Conservation (phyloP, 2,329 filamentous ascomycete species). For the Thelonectria olida region DNA sequence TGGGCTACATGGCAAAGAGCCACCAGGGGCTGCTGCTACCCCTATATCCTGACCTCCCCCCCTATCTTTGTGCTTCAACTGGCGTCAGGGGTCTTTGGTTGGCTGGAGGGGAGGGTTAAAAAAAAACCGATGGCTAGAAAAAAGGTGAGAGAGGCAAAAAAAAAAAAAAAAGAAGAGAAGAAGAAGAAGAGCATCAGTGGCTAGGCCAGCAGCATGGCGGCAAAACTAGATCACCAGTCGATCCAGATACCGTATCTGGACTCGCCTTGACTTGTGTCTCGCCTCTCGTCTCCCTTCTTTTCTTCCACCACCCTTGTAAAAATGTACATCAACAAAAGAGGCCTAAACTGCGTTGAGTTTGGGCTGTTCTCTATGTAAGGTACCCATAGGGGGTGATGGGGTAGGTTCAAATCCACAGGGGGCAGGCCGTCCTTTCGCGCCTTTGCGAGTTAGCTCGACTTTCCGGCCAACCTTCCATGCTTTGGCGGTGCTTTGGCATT, state of each 20-base stretch:
- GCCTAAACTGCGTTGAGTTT: slow-evolving; percentile 16
- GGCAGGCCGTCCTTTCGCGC: slow-evolving; percentile 9
- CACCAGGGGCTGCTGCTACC: slow-evolving; percentile 16
- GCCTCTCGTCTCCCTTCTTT: slow-evolving; percentile 2
- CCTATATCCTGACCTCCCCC: slow-evolving; percentile 27
- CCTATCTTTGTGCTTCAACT: slow-evolving; percentile 32
- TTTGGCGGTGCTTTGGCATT: slow-evolving; percentile 6
- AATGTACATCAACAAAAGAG: slow-evolving; percentile 5
- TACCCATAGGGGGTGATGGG: slow-evolving; percentile 19
- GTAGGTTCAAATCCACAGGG: slow-evolving; percentile 17
- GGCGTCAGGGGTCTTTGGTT: slow-evolving; percentile 32
- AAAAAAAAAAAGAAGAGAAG: no score
- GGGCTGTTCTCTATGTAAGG: slow-evolving; percentile 15
- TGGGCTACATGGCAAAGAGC: slow-evolving; percentile 6
- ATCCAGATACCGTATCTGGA: slow-evolving; percentile 6
- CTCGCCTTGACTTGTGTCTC: slow-evolving; percentile 15
- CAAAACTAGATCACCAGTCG: not conserved
- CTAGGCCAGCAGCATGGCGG: not conserved
- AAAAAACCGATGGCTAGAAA: not conserved
- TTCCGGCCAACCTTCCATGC: not conserved
- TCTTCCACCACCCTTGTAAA: not conserved
- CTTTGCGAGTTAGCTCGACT: not conserved
- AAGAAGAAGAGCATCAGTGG: not conserved
- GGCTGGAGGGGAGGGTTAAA: slow-evolving; percentile 2
- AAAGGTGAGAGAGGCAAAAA: not conserved